Percentiles rank a stretch among this genome's conserved stretches.
Evolutionary conservation across 345 rosid genomes (phyloP).

Genomic region (Jatropha curcas): DNA sequence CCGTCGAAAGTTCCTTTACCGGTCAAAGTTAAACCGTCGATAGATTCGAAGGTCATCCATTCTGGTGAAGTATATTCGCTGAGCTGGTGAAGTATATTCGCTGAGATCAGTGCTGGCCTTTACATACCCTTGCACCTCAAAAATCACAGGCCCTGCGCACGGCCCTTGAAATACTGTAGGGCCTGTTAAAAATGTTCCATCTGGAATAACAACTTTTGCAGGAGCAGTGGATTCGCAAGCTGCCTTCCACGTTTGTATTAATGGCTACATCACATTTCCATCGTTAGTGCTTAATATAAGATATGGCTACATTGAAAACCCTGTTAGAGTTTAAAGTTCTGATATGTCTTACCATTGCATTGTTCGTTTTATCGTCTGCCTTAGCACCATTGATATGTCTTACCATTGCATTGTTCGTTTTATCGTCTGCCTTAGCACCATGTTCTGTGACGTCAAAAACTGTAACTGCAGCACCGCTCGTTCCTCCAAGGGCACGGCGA

Average conservation of each 20-base stretch:
- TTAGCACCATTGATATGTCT: no score
- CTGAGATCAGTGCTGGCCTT: no score
- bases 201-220: constrained; percentile 51
- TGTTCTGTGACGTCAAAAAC: constrained; percentile 44
- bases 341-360: no score
- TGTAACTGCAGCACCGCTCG: constrained; percentile 14
- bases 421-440: constrained; percentile 47
- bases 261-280: constrained; percentile 36
- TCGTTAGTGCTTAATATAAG: neutral
- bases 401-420: constrained; percentile 39
- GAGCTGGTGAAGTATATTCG: no score
- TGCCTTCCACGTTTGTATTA: constrained; percentile 52
- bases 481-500: constrained; percentile 31
- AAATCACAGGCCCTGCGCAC: no score
- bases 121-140: no score
- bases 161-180: constrained; percentile 62
- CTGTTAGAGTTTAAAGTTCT: no score
- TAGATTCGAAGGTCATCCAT: constrained; percentile 53
- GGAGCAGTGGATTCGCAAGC: constrained; percentile 43
- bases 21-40: constrained; percentile 43
- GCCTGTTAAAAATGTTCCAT: constrained; percentile 42
- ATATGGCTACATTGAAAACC: no score
- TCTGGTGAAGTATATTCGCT: constrained; percentile 28
- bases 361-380: no score
- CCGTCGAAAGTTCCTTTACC: constrained; percentile 70